Evolutionary conservation across 768 basidiomycete genomes (phyloP).

Genomic region (Gloeostereum incarnatum): DNA sequence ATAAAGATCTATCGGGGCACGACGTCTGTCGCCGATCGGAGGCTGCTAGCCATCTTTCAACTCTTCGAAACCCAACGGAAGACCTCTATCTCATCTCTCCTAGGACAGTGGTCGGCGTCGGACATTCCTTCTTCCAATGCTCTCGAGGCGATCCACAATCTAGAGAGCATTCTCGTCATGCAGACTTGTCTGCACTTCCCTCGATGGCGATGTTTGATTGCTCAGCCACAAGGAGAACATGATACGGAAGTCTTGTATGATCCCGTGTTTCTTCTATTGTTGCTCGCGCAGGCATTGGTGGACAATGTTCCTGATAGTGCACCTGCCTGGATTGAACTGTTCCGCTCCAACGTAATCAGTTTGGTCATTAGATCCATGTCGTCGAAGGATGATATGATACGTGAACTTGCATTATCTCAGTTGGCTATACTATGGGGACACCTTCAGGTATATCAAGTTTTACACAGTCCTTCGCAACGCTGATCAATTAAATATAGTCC

Average conservation of each 20-base stretch:
- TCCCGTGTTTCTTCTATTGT: slow-evolving; percentile 62
- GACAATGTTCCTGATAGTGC: slow-evolving; percentile 49
- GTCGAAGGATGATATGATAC: slow-evolving; percentile 48
- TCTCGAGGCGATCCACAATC: slow-evolving; percentile 56
- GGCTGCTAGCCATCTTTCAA: slow-evolving; percentile 65
- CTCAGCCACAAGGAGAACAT: slow-evolving; percentile 18
- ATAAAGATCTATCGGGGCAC: slow-evolving; percentile 69
- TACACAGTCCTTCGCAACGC: not conserved
- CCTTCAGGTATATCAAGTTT: slow-evolving; percentile 45
- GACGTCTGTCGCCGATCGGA: slow-evolving; percentile 51
- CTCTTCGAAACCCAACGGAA: slow-evolving; percentile 70
- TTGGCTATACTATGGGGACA: slow-evolving; percentile 50
- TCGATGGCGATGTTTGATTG: slow-evolving; percentile 42
- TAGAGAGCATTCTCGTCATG: slow-evolving; percentile 63
- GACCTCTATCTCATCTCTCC: slow-evolving; percentile 50
- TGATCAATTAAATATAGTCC: slow-evolving; percentile 20
- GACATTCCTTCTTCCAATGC: slow-evolving; percentile 33
- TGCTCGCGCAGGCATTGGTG: slow-evolving; percentile 59
- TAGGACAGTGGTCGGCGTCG: slow-evolving; percentile 55
- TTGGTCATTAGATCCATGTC: slow-evolving; percentile 68
- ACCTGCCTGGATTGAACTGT: slow-evolving; percentile 78
- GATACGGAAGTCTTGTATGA: slow-evolving; percentile 42
- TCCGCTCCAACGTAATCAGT: slow-evolving; percentile 72
- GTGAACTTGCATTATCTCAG: slow-evolving; percentile 52
- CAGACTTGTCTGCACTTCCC: slow-evolving; percentile 70